A percentile compares a stretch with the other conserved stretches of the same genome.
These are phyloP conservation scores for Paraphoma chrysanthemicola DNA, from an alignment of 2,329 filamentous ascomycete species.

Conservation along the genomic window DNA sequence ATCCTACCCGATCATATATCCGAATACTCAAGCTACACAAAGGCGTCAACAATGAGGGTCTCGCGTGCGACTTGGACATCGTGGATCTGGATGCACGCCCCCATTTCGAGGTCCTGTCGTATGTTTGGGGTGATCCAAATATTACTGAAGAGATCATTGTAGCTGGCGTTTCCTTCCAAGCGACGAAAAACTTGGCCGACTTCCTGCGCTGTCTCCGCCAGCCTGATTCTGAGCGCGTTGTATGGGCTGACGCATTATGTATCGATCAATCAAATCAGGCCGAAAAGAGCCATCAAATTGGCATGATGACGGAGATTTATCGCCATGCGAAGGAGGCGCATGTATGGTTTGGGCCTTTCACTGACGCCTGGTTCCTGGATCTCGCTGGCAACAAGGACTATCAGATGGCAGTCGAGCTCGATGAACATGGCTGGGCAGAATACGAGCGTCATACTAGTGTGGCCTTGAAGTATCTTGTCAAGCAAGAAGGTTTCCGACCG, in stretches of 20 bases:
- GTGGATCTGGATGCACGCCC: slow-evolving; percentile 1
- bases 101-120: slow-evolving; percentile 1
- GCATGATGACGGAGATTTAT: slow-evolving; percentile 3
- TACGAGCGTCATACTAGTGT: neutral
- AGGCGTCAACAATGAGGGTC: neutral
- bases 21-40: neutral
- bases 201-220: neutral
- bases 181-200: neutral
- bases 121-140: slow-evolving; percentile 3
- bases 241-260: slow-evolving; percentile 1
- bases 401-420: neutral
- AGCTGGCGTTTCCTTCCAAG: neutral
- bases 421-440: neutral
- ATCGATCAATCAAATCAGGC: slow-evolving; percentile 1
- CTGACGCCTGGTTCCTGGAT: neutral
- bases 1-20: neutral
- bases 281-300: slow-evolving; percentile 6
- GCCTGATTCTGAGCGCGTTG: neutral
- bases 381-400: neutral
- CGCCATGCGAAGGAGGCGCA: slow-evolving; percentile 4
- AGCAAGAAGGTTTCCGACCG: neutral
- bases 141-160: neutral
- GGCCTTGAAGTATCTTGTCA: neutral
- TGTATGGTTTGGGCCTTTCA: slow-evolving; percentile 8
- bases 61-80: neutral